Percentiles rank a stretch among this genome's conserved stretches.
phyloP scores from a whole-genome alignment of 2,329 filamentous ascomycete genomes.

The Penicillium sp. region DNA sequence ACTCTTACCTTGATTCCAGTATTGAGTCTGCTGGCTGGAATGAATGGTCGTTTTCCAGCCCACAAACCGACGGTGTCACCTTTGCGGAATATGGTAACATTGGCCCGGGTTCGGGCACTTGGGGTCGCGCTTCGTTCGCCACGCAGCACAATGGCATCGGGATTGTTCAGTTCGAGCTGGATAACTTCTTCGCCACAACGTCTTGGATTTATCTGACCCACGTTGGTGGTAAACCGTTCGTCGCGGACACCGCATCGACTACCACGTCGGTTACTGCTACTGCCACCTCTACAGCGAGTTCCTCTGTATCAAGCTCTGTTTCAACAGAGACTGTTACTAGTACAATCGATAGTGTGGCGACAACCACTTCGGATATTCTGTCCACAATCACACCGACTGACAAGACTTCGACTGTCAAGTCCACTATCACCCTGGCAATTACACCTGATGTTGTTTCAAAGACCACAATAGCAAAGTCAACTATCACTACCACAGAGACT shows the following conservation, averaged over 20 bases:
- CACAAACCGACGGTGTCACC: constrained; percentile 26
- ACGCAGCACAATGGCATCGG: constrained; percentile 37
- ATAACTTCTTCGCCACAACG: constrained; percentile 42
- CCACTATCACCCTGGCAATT: constrained; percentile 5
- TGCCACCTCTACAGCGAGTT: neutral
- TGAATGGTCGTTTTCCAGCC: constrained; percentile 29
- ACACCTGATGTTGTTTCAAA: constrained; percentile 3
- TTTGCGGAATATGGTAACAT: constrained; percentile 40
- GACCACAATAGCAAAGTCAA: constrained; percentile 22
- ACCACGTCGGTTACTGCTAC: neutral
- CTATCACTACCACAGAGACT: constrained; percentile 26
- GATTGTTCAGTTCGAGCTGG: constrained; percentile 42
- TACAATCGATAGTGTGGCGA: constrained; percentile 15
- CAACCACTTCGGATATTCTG: constrained; percentile 18
- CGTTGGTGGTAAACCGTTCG: constrained; percentile 40
- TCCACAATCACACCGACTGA: constrained; percentile 13
- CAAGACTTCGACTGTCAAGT: constrained; percentile 6
- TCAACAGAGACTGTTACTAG: constrained; percentile 8
- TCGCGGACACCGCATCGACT: constrained; percentile 27
- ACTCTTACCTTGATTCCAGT: constrained; percentile 14
- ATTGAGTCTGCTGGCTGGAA: constrained; percentile 28
- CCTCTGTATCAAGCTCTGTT: neutral
- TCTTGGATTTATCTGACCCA: constrained; percentile 46
- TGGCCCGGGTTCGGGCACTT: constrained; percentile 35
- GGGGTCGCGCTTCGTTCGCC: constrained; percentile 37